These are phyloP conservation scores for Rhizomucor pusillus DNA, from an alignment of 371 early-diverging fungal species.

Conservation along the genomic window DNA sequence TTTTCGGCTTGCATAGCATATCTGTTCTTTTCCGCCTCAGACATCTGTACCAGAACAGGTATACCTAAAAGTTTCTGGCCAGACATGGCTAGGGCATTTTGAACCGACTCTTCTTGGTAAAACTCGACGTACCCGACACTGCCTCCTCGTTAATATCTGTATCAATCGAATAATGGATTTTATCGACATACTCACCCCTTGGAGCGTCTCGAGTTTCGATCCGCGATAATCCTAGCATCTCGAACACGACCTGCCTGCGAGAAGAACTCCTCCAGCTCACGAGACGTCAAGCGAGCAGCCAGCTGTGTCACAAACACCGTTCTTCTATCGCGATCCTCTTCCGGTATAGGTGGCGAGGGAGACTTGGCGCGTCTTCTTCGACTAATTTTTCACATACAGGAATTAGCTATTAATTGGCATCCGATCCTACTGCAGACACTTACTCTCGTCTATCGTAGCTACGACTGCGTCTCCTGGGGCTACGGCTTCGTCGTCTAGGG, in stretches of 20 bases:
- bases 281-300: slow-evolving; percentile 71
- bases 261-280: slow-evolving; percentile 91
- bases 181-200: slow-evolving; percentile 71
- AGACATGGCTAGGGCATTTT: slow-evolving; percentile 80
- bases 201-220: slow-evolving; percentile 84
- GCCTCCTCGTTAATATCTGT: background rate
- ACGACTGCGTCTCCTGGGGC: slow-evolving; percentile 17
- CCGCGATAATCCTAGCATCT: slow-evolving; percentile 86
- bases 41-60: slow-evolving; percentile 88
- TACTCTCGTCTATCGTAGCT: slow-evolving; percentile 25
- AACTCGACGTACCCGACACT: slow-evolving; percentile 93
- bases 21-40: slow-evolving; percentile 94
- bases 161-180: background rate
- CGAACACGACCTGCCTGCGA: slow-evolving; percentile 81
- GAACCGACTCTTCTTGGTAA: slow-evolving; percentile 82
- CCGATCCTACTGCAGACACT: too few species aligned
- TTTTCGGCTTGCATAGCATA: slow-evolving; percentile 57
- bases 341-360: slow-evolving; percentile 70
- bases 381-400: background rate
- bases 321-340: slow-evolving; percentile 80
- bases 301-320: slow-evolving; percentile 96
- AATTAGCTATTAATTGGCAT: too few species aligned
- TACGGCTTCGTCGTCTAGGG: slow-evolving; percentile 25
- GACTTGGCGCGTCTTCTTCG: slow-evolving; percentile 46
- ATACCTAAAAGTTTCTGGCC: slow-evolving; percentile 92